Conservation (phyloP, 2,329 filamentous ascomycete species). For the Botrytis galanthina region DNA sequence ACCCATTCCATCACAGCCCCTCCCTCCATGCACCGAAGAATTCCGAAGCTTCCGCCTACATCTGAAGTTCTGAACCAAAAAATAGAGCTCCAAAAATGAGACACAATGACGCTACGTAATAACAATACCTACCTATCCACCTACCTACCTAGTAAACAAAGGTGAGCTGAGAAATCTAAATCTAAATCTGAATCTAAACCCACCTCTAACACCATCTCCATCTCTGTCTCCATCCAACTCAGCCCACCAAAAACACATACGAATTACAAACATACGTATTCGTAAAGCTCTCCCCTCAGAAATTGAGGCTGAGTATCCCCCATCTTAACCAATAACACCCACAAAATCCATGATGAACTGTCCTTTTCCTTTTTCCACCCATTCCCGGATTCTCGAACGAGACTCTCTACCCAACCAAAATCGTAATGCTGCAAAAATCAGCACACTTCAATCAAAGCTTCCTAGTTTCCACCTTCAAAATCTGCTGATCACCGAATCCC, state of each 20-base stretch:
- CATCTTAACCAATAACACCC: not conserved
- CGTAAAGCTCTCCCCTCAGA: not conserved
- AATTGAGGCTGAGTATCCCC: not conserved
- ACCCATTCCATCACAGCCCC: not conserved
- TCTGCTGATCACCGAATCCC: not conserved
- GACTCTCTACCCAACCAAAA: not conserved
- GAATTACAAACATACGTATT: not conserved
- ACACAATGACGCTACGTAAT: not conserved
- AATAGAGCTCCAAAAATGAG: not conserved
- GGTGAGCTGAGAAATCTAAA: not conserved
- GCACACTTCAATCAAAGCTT: not conserved
- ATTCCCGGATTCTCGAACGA: not conserved
- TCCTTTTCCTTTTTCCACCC: not conserved
- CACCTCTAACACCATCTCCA: too few relatives aligned
- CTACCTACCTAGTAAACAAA: not conserved
- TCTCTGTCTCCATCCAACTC: not conserved
- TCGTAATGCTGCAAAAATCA: not conserved
- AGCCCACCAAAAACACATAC: not conserved
- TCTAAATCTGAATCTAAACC: not conserved
- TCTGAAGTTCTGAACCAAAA: not conserved
- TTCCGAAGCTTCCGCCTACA: not conserved
- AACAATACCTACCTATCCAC: not conserved
- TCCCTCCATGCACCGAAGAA: not conserved
- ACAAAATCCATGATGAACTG: not conserved
- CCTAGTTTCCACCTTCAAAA: not conserved